Evolutionary conservation across 2,329 filamentous ascomycete genomes (phyloP).

Genomic region (Xylariaceae sp.): DNA sequence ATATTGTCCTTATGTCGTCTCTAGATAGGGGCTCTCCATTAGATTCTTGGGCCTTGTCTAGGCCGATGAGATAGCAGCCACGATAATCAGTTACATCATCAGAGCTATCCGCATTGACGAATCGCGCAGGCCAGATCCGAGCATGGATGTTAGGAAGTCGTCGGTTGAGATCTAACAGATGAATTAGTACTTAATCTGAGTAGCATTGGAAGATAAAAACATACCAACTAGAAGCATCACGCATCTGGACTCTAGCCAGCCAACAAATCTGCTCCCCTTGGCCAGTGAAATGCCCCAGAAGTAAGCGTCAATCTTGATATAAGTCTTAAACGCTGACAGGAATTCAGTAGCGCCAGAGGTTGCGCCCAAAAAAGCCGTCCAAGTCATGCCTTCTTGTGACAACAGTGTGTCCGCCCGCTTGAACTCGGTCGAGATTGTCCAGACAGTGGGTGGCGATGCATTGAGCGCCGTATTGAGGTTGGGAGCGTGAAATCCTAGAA

Average conservation of each 20-base stretch:
- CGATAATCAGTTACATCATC: slow-evolving; percentile 45
- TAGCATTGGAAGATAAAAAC: slow-evolving; percentile 22
- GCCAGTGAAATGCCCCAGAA: slow-evolving; percentile 58
- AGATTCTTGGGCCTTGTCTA: slow-evolving; percentile 36
- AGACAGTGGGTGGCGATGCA: slow-evolving; percentile 49
- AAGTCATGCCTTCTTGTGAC: slow-evolving; percentile 34
- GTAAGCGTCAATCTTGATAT: slow-evolving; percentile 56
- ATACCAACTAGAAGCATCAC: slow-evolving; percentile 53
- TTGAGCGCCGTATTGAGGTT: slow-evolving; percentile 54
- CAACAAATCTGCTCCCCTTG: slow-evolving; percentile 51
- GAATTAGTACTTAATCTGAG: slow-evolving; percentile 1
- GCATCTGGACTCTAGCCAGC: slow-evolving; percentile 60
- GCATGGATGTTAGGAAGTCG: slow-evolving; percentile 47
- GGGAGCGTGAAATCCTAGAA: slow-evolving; percentile 58
- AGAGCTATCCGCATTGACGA: slow-evolving; percentile 36
- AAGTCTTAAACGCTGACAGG: slow-evolving; percentile 46
- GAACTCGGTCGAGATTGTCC: slow-evolving; percentile 48
- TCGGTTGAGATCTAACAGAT: slow-evolving; percentile 47
- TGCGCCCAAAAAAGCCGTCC: slow-evolving; percentile 39
- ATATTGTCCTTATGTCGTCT: slow-evolving; percentile 40
- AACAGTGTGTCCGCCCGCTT: slow-evolving; percentile 41
- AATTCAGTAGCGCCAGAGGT: slow-evolving; percentile 42
- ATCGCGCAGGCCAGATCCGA: slow-evolving; percentile 59
- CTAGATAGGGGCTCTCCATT: slow-evolving; percentile 27
- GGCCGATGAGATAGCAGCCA: slow-evolving; percentile 57